Evolutionary conservation across 2,329 filamentous ascomycete genomes (phyloP).

Genomic region (Triangularia setosa): DNA sequence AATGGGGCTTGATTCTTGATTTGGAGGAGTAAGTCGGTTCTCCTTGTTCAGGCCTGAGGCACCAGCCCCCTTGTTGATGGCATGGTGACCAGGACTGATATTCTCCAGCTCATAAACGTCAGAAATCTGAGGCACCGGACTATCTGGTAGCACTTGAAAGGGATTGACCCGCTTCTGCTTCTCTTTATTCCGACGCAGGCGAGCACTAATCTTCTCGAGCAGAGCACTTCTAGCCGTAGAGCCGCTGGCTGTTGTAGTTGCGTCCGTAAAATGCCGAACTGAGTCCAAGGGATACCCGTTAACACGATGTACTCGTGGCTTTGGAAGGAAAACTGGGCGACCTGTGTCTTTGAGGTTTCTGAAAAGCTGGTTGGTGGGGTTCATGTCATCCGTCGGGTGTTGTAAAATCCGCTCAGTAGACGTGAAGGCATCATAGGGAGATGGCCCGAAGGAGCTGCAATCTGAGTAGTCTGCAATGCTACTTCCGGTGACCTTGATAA

Average conservation of each 20-base stretch:
- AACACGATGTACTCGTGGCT: constrained; percentile 31
- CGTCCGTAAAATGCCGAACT: constrained; percentile 18
- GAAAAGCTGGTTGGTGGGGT: neutral
- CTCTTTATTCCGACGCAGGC: constrained; percentile 10
- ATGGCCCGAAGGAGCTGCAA: constrained; percentile 29
- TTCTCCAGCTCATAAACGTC: constrained; percentile 1
- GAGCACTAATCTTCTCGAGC: constrained; percentile 20
- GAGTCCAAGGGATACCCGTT: constrained; percentile 31
- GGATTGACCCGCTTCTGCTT: constrained; percentile 1
- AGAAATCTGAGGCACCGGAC: neutral
- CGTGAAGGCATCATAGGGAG: constrained; percentile 22
- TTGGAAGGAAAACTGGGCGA: constrained; percentile 30
- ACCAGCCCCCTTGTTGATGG: neutral
- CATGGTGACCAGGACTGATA: neutral
- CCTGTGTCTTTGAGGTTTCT: constrained; percentile 23
- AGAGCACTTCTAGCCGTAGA: constrained; percentile 16
- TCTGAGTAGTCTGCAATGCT: constrained; percentile 31
- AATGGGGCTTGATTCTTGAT: neutral
- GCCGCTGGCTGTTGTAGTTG: constrained; percentile 16
- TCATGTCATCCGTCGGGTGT: constrained; percentile 19
- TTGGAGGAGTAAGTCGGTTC: constrained; percentile 1
- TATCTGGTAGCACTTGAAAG: neutral
- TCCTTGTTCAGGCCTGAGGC: neutral
- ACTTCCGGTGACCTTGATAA: constrained; percentile 23
- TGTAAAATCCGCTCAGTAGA: constrained; percentile 30